Percentiles rank a stretch among this genome's conserved stretches.
phyloP scores from a whole-genome alignment of 805 yeast genomes.

The Ogataea minuta region DNA sequence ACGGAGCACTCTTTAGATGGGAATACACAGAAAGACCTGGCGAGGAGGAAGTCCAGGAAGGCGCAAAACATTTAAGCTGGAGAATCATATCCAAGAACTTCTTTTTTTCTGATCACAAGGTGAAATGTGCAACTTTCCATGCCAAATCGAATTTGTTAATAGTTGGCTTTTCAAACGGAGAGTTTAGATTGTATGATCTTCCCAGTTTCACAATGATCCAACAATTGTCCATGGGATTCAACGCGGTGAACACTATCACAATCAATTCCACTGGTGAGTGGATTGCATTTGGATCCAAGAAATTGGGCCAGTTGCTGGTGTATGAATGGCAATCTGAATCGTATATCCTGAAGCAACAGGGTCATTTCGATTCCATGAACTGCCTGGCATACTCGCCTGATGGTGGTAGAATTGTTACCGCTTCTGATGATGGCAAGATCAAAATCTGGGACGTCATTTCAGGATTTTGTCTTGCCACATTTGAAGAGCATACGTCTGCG shows the following conservation, averaged over 20 bases:
- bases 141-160: conserved; percentile 66
- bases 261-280: conserved; percentile 90
- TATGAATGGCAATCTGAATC: conserved; percentile 99
- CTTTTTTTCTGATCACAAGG: conserved; percentile 67
- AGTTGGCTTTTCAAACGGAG: conserved; percentile 87
- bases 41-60: conserved; percentile 45
- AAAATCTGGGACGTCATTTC: conserved; percentile 94
- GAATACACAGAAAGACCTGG: conserved; percentile 65
- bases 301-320: conserved; percentile 88
- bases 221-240: conserved; percentile 87
- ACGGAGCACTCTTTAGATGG: conserved; percentile 94
- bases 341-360: conserved; percentile 92
- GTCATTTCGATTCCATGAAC: conserved; percentile 91
- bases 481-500: conserved; percentile 85
- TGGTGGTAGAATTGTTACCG: conserved; percentile 88
- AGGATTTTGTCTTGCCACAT: conserved; percentile 90
- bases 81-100: conserved; percentile 75
- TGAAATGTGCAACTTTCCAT: conserved; percentile 84
- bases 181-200: conserved; percentile 85
- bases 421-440: conserved; percentile 94
- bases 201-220: conserved; percentile 80
- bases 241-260: conserved; percentile 77
- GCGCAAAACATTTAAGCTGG: conserved; percentile 62
- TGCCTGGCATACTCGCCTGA: conserved; percentile 88
- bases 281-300: conserved; percentile 92